phyloP scores from a whole-genome alignment of 768 basidiomycete genomes.

The Serendipita sp. region DNA sequence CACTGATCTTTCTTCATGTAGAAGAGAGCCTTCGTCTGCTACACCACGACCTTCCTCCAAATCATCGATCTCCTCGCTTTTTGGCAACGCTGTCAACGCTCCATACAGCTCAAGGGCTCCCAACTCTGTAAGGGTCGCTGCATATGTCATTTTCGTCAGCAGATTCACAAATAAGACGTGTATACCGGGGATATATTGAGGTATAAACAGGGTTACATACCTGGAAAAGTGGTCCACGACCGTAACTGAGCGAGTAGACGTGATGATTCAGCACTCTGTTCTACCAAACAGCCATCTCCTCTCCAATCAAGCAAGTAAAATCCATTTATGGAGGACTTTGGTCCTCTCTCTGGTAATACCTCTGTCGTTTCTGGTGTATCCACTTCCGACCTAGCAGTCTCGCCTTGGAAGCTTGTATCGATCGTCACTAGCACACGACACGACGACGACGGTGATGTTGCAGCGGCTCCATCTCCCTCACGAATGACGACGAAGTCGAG shows the following conservation, averaged over 20 bases:
- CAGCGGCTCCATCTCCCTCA: too few species aligned
- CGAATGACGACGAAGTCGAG: too few species aligned
- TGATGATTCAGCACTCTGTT: not conserved
- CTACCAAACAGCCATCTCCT: not conserved
- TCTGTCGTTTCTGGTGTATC: not conserved
- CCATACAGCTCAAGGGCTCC: slow-evolving; percentile 44
- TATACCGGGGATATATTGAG: not conserved
- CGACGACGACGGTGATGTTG: too few species aligned
- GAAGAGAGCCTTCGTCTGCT: too few species aligned
- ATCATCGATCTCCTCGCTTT: slow-evolving; percentile 33
- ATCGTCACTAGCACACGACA: not conserved
- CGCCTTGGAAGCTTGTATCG: not conserved
- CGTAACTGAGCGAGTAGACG: not conserved
- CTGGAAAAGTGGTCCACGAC: not conserved
- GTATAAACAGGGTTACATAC: not conserved
- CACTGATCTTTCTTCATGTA: too few species aligned
- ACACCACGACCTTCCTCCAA: slow-evolving; percentile 18
- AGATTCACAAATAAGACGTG: too few species aligned
- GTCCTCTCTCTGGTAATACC: too few species aligned
- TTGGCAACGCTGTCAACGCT: slow-evolving; percentile 42
- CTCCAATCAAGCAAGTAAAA: not conserved
- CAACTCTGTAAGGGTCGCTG: slow-evolving; percentile 36
- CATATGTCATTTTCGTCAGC: too few species aligned
- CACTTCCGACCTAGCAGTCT: not conserved
- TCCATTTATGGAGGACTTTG: too few species aligned